These are phyloP conservation scores for Lagenaria siceraria DNA, from an alignment of 306 rosid genomes.

Conservation along the genomic window DNA sequence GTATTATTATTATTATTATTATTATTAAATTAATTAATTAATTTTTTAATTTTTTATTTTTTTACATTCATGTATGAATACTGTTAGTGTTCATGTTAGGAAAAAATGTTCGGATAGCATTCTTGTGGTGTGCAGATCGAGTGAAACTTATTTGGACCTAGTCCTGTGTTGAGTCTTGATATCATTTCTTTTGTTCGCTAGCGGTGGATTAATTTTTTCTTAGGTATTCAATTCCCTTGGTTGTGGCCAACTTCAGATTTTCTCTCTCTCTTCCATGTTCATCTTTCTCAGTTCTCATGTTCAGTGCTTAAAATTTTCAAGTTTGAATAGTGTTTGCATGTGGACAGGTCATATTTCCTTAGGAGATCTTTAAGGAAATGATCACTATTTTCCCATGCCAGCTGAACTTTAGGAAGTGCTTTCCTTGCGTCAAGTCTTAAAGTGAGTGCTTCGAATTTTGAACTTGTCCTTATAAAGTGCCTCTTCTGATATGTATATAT, in stretches of 20 bases:
- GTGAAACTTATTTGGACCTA: not conserved
- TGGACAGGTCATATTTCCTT: slow-evolving; percentile 5
- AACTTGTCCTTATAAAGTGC: not conserved
- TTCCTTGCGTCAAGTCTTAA: not conserved
- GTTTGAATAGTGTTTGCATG: not conserved
- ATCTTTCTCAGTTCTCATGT: not conserved
- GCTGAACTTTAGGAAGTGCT: slow-evolving; percentile 20
- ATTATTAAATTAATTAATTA: too few relatives aligned
- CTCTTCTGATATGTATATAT: slow-evolving; percentile 11
- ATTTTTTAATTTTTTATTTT: not conserved
- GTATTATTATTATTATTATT: too few relatives aligned
- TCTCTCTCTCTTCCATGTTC: not conserved
- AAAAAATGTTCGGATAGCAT: not conserved
- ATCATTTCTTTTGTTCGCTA: not conserved
- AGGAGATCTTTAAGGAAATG: slow-evolving; percentile 17
- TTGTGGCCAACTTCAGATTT: not conserved
- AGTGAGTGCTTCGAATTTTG: slow-evolving; percentile 12
- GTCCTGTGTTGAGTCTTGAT: not conserved
- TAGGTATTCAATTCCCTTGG: not conserved
- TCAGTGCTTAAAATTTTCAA: not conserved
- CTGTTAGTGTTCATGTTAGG: not conserved
- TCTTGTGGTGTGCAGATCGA: not conserved
- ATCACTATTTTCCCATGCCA: slow-evolving; percentile 8
- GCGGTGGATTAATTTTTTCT: not conserved
- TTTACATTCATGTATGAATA: not conserved